Base-by-base conservation (phyloP, 352 stramenopile species). In the Vaucheria bursata region DNA sequence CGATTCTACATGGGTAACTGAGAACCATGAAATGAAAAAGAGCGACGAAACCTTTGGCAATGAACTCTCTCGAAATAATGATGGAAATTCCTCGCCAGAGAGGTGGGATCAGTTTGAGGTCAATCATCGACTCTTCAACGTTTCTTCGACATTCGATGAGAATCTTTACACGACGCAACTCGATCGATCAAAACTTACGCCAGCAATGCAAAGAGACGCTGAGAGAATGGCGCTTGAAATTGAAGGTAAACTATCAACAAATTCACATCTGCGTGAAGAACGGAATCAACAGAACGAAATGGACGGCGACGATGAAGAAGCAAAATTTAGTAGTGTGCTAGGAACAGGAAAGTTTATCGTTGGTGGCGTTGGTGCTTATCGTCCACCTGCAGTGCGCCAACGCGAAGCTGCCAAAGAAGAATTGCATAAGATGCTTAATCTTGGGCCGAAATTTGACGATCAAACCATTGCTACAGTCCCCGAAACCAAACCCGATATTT, bases 131-230 rank as follows among this genome's bases (percentile, higher is more conserved):
- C 33, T 82, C 38, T 98, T 98, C 84, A 93, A 94, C 80, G 94
- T 98, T 67, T 91, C 92, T 65, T 93, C 92, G 39, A 91, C 88
- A 4, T 99, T 92, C 79, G 94, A 99, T 83, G 95, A 99, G 84
- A 98, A 96, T 87, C 84, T 98, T 39, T 99, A 99, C 88, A 99
- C 95, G 0, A 99, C 95, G 18, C 90, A 91, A 83, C 87, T 98
- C 31, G 93, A 98, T 85, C 96, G 94, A 82, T 84, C 83, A 64
- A 91, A 92, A 74, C 89, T 99, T 59, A 95, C 94, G 36, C 86
- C 79, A 18, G 86, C 89, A 68, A 91, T 97, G 82, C 88, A 89
- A 37, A 85, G 85, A 0, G 87, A 91, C 31, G 95, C 95, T 0
- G 94, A 97, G 82, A 88, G 91, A 34, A 88, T 98, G 45, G 95